Evolutionary conservation across 2,329 filamentous ascomycete species (phyloP), one percentile per base, ranked within the genome.

Genomic region (Achaetomium macrosporum): DNA sequence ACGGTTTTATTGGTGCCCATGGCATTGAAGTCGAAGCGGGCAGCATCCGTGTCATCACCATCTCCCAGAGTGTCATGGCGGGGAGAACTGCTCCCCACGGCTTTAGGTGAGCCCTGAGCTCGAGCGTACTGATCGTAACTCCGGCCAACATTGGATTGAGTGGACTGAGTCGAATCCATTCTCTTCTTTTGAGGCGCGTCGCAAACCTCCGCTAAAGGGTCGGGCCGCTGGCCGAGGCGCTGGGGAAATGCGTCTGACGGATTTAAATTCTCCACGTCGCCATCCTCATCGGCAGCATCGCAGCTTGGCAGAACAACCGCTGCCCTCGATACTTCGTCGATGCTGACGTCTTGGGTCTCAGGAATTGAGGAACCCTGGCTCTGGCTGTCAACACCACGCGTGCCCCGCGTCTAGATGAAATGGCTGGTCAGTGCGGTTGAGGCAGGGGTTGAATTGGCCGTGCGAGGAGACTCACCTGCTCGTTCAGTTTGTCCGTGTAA

Each of bases 81-180:
- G 48, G 61, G 50, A 15, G 58, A 54, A 37, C 51, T 55, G 37
- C 30, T 57, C n/a, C 50, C 25, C 2, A 29, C 7, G 9, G 54
- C 35, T 51, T 62, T 20, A 43, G 36, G 56, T 45, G 15, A 64
- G 62, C 45, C 70, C 51, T 56, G 68, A 33, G 54, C 67, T 64
- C 54, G 60, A 37, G 61, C 55, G 65, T 76, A 70, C 58, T 71
- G 67, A 8, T 75, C 73, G 59, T 83, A 83, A 65, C 80, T 79
- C 36, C 79, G 75, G 43, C 72, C 77, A 42, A 76, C 73, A 58
- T 83, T 83, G 53, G 73, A 69, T 64, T 83, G 79, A 1, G 79
- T 83, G 1, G 78, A 78, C 51, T 76, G 73, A 11, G 76, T 78
- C n/a, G 65, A 67, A 31, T 76, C 70, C 68, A 73, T 76, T 47